Evolutionary conservation across 306 rosid species (phyloP), one percentile per base, ranked within the genome.

Genomic region (Pueraria montana): DNA sequence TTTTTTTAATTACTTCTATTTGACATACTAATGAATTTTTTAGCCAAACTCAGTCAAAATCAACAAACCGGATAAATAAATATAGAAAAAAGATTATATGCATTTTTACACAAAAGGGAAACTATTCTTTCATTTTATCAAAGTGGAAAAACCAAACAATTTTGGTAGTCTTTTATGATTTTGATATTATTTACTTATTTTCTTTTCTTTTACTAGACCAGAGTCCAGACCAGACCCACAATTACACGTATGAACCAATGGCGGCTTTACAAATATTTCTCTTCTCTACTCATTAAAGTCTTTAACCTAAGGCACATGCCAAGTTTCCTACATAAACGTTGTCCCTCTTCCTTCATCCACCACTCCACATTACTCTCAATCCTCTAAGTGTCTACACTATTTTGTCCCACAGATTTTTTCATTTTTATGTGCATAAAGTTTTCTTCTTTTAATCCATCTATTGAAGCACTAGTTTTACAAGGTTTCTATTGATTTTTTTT

Each of bases 291-390:
- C 11, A 45, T 55, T 9, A 0, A 56, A 56, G 30, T 56, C 73
- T 9, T 46, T 76, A 76, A 90, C 91, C 89, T 82, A 86, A 87
- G 16, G 23, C 89, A 66, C 65, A 77, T 52, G 82, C 79, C 72
- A 45, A 64, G 42, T 62, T 59, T 80, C 86, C 87, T 85, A 73
- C 91, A 83, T 79, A 87, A 89, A 80, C 82, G 79, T 84, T 43
- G 27, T n/a, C 30, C 40, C 78, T 64, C 45, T 13, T 68, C 68
- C 11, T 20, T 23, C 34, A 21, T 10, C 66, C 77, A 5, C 69
- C 12, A 10, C 64, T 63, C 49, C 10, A 11, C 8, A 43, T n/a
- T 50, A 8, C 9, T 21, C 72, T 61, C 58, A 58, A 21, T 42
- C 49, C 76, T 21, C 23, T 65, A 18, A 67, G 40, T 80, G 16